phyloP scores from a whole-genome alignment of 2,329 filamentous ascomycete genomes.

The Aureobasidium zeae region DNA sequence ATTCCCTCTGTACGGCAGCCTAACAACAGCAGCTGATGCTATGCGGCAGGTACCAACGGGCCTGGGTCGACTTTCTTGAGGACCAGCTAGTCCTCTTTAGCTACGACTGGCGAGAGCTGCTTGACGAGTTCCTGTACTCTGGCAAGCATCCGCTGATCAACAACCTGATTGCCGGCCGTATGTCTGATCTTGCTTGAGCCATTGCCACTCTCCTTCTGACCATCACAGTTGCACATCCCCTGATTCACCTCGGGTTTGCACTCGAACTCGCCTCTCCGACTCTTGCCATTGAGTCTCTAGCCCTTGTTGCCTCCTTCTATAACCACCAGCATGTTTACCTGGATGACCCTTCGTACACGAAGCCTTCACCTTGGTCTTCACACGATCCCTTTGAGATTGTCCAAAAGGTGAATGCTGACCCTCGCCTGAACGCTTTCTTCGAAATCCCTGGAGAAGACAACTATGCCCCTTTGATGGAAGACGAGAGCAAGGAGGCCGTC shows the following conservation, averaged over 20 bases:
- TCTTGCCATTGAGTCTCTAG: conserved; percentile 79
- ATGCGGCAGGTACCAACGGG: conserved; percentile 62
- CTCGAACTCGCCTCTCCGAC: conserved; percentile 81
- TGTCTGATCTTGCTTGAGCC: conserved; percentile 27
- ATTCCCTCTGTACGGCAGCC: conserved; percentile 14
- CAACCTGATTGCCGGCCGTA: conserved; percentile 68
- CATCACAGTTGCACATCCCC: conserved; percentile 78
- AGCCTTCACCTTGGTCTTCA: conserved; percentile 48
- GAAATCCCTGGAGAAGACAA: conserved; percentile 49
- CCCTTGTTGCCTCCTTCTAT: conserved; percentile 54
- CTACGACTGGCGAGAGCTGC: conserved; percentile 76
- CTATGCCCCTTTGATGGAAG: conserved; percentile 56
- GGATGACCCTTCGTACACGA: conserved; percentile 65
- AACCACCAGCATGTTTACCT: conserved; percentile 50
- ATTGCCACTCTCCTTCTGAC: conserved; percentile 21
- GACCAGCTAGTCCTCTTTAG: conserved; percentile 68
- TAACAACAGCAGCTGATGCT: neutral
- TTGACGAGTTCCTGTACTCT: conserved; percentile 66
- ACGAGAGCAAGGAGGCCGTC: conserved; percentile 60
- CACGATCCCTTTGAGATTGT: conserved; percentile 63
- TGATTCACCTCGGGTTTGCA: conserved; percentile 94
- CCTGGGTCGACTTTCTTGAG: conserved; percentile 91
- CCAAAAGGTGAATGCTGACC: conserved; percentile 57
- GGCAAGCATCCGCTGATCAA: conserved; percentile 72
- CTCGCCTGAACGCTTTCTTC: conserved; percentile 59